These are phyloP conservation scores for Ambrosiella xylebori DNA, from an alignment of 2,329 filamentous ascomycete species.

Conservation along the genomic window DNA sequence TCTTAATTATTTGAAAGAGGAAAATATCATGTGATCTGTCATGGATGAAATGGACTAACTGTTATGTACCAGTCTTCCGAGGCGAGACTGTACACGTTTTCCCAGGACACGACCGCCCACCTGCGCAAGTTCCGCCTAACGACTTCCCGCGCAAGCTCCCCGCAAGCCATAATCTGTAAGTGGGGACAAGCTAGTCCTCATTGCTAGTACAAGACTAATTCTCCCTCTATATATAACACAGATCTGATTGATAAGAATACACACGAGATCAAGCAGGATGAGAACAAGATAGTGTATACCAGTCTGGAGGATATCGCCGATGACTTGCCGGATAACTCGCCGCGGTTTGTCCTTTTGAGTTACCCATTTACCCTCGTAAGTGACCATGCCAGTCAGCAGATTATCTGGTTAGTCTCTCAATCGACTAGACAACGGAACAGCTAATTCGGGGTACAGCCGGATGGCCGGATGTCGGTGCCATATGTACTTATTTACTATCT, in stretches of 20 bases:
- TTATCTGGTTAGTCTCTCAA: not conserved
- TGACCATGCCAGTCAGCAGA: constrained; percentile 1
- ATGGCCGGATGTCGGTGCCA: constrained; percentile 71
- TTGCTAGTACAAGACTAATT: constrained; percentile 19
- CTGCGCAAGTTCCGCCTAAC: constrained; percentile 87
- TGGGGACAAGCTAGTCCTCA: no score
- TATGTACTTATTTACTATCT: constrained; percentile 94
- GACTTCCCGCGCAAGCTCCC: constrained; percentile 70
- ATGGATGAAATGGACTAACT: no score
- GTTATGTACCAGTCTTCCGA: constrained; percentile 37
- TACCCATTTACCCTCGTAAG: constrained; percentile 74
- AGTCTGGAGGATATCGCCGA: constrained; percentile 68
- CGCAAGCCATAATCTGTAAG: constrained; percentile 90
- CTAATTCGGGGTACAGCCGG: constrained; percentile 35
- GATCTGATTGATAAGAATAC: constrained; percentile 81
- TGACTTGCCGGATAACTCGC: constrained; percentile 81
- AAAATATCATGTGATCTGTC: no score
- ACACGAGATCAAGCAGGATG: constrained; percentile 73
- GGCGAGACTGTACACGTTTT: constrained; percentile 82
- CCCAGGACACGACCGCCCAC: constrained; percentile 70
- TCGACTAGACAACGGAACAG: not conserved
- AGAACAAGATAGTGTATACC: constrained; percentile 60
- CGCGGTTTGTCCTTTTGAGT: constrained; percentile 76
- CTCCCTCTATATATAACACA: constrained; percentile 21
- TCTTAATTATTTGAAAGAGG: no score